phyloP scores from a whole-genome alignment of 345 rosid species.

The Stellera chamaejasme region DNA sequence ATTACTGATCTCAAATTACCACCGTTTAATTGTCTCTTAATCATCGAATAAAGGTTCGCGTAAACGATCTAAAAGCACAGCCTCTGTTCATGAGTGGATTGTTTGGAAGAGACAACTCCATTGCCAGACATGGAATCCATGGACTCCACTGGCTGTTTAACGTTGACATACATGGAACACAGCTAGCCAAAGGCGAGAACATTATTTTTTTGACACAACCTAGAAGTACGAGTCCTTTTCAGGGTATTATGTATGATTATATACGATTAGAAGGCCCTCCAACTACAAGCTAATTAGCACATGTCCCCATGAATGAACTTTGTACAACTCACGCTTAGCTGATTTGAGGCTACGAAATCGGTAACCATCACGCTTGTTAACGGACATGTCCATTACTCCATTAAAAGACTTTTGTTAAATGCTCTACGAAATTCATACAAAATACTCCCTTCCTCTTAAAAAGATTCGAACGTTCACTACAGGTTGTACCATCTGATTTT shows the following conservation, averaged over 20 bases:
- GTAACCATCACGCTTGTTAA: too few relatives aligned
- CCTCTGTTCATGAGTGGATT: conserved; percentile 57
- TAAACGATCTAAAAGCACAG: conserved; percentile 39
- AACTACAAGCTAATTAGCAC: too few relatives aligned
- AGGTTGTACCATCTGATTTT: too few relatives aligned
- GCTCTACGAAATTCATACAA: too few relatives aligned
- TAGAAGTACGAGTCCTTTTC: conserved; percentile 45
- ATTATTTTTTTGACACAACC: conserved; percentile 53
- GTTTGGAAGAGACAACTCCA: conserved; percentile 77
- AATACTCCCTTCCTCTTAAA: too few relatives aligned
- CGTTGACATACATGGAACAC: conserved; percentile 39
- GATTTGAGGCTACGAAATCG: too few relatives aligned
- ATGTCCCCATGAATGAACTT: too few relatives aligned
- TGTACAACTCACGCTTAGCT: too few relatives aligned
- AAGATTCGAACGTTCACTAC: too few relatives aligned
- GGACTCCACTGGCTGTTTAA: conserved; percentile 74
- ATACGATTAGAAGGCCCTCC: conserved; percentile 66
- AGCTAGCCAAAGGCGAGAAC: conserved; percentile 52
- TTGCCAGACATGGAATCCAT: conserved; percentile 86
- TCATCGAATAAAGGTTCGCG: conserved; percentile 32
- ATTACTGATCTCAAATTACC: too few relatives aligned
- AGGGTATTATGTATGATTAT: conserved; percentile 84
- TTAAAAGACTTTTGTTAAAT: too few relatives aligned
- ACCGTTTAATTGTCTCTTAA: background rate
- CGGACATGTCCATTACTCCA: too few relatives aligned